Evolutionary conservation across 768 basidiomycete genomes (phyloP).

Genomic region (Amanita fuliginea): DNA sequence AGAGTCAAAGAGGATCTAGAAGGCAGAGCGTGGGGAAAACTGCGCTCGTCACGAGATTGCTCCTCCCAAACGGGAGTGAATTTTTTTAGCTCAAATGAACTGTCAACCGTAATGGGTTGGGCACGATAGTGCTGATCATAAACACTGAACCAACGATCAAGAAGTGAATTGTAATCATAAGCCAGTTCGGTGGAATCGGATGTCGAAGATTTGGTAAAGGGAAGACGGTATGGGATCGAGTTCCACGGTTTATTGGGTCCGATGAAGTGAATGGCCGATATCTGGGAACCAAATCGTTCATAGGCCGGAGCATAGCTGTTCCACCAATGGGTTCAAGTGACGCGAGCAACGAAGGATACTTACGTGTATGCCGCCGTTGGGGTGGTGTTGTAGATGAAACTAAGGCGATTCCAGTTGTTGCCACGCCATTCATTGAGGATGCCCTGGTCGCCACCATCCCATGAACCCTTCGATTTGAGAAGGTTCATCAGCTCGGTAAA

Average conservation of each 20-base stretch:
- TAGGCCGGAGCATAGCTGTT: constrained; percentile 92
- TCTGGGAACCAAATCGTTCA: constrained; percentile 81
- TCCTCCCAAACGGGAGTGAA: constrained; percentile 76
- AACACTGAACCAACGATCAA: constrained; percentile 84
- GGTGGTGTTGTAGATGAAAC: constrained; percentile 97
- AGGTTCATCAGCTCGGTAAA: constrained; percentile 66
- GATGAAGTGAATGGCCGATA: constrained; percentile 87
- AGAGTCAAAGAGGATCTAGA: constrained; percentile 34
- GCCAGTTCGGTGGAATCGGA: constrained; percentile 29
- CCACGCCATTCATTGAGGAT: constrained; percentile 93
- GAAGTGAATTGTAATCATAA: constrained; percentile 71
- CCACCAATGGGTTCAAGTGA: constrained; percentile 14
- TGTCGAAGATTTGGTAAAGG: constrained; percentile 25
- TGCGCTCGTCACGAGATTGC: not conserved
- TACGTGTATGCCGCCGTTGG: constrained; percentile 95
- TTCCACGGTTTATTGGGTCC: constrained; percentile 96
- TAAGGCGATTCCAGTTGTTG: constrained; percentile 81
- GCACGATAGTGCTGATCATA: constrained; percentile 85
- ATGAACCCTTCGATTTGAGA: constrained; percentile 71
- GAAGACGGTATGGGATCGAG: constrained; percentile 56
- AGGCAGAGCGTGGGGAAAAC: constrained; percentile 10
- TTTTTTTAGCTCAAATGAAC: constrained; percentile 50
- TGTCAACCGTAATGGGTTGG: constrained; percentile 26
- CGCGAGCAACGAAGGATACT: constrained; percentile 26
- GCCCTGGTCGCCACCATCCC: constrained; percentile 99